phyloP scores from a whole-genome alignment of 2,329 filamentous ascomycete genomes.

The Phaeosphaeriaceae sp. region DNA sequence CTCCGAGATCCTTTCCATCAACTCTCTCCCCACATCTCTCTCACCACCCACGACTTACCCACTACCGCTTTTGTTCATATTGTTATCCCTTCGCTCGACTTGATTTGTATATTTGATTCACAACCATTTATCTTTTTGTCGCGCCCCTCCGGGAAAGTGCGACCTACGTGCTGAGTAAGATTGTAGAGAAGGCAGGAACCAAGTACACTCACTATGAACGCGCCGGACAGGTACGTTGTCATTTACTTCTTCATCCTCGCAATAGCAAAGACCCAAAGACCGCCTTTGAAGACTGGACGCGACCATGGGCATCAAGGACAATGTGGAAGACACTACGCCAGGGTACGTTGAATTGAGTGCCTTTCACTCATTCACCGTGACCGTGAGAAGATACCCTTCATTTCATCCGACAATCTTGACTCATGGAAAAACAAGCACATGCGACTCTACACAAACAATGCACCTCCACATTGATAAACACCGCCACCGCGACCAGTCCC shows the following conservation, averaged over 20 bases:
- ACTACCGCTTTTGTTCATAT: neutral
- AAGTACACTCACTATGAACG: slow-evolving; percentile 42
- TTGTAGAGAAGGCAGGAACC: slow-evolving; percentile 7
- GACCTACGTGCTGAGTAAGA: slow-evolving; percentile 2
- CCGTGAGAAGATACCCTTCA: neutral
- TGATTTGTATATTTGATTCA: neutral
- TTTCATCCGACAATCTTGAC: slow-evolving; percentile 3
- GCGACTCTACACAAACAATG: neutral
- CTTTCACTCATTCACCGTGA: slow-evolving; percentile 5
- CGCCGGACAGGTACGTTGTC: slow-evolving; percentile 45
- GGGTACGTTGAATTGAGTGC: slow-evolving; percentile 7
- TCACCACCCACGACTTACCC: neutral
- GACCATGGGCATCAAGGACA: neutral
- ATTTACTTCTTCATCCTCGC: neutral
- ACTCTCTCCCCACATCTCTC: neutral
- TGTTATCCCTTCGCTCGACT: neutral
- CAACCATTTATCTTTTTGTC: slow-evolving; percentile 1
- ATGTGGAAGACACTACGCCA: neutral
- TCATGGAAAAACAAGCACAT: neutral
- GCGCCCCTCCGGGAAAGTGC: slow-evolving; percentile 6
- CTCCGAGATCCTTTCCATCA: no score
- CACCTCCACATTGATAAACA: neutral
- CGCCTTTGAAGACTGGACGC: no score
- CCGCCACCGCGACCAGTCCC: neutral
- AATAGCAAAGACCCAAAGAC: neutral